Conservation (phyloP, 108 stramenopile genomes). For the Chaetoceros muelleri region DNA sequence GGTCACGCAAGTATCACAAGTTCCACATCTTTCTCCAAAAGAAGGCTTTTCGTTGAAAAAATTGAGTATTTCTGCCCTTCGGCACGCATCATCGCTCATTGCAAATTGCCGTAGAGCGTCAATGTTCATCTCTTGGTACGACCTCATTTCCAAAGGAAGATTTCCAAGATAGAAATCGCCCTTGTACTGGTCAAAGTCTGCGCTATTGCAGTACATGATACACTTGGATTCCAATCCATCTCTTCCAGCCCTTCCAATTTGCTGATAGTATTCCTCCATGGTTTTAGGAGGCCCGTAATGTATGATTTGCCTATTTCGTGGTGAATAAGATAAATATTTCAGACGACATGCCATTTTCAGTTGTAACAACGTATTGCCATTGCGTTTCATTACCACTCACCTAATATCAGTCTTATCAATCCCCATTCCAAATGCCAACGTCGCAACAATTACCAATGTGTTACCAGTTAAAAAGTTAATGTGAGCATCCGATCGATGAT, state of each 20-base stretch:
- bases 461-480: constrained; percentile 68
- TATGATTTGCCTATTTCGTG: constrained; percentile 76
- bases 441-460: constrained; percentile 81
- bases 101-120: constrained; percentile 45
- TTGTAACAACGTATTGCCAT: no score
- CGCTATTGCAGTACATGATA: constrained; percentile 41
- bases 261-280: constrained; percentile 93
- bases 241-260: constrained; percentile 94
- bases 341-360: no score
- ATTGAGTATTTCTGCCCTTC: constrained; percentile 43
- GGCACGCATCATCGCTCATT: constrained; percentile 41
- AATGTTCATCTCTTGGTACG: constrained; percentile 26
- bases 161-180: constrained; percentile 63
- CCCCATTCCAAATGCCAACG: constrained; percentile 97
- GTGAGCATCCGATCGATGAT: constrained; percentile 46
- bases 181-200: constrained; percentile 60
- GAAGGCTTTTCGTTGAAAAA: constrained; percentile 64
- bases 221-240: constrained; percentile 77
- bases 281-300: constrained; percentile 86
- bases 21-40: constrained; percentile 68
- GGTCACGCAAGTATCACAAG: constrained; percentile 57
- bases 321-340: no score
- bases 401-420: constrained; percentile 69
- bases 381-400: no score
- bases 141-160: constrained; percentile 28